Percentiles rank a stretch among this genome's conserved stretches.
phyloP scores from a whole-genome alignment of 768 basidiomycete species.

The Zangia roseola region DNA sequence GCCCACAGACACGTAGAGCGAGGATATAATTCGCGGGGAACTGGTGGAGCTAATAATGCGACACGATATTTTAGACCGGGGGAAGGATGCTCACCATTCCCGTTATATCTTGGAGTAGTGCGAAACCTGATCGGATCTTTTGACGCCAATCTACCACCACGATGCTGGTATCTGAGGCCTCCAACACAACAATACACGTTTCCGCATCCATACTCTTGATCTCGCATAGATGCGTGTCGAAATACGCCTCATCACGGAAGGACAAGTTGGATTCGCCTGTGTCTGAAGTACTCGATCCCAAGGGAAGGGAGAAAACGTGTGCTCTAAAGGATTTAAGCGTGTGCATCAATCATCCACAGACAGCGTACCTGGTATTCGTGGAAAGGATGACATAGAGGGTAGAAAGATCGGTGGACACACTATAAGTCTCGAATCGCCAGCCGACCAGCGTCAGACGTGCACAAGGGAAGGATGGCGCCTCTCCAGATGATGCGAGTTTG shows the following conservation, averaged over 20 bases:
- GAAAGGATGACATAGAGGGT: conserved; percentile 12
- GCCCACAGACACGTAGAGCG: conserved; percentile 43
- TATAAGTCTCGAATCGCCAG: conserved; percentile 3
- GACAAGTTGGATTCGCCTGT: neutral
- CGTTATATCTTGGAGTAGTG: conserved; percentile 21
- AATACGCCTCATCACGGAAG: conserved; percentile 3
- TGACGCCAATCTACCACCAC: conserved; percentile 39
- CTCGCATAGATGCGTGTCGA: conserved; percentile 3
- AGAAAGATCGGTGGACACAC: conserved; percentile 10
- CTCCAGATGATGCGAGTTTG: neutral
- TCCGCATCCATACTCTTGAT: conserved; percentile 34
- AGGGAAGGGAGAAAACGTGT: conserved; percentile 8
- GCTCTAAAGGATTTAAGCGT: neutral
- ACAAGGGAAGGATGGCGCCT: conserved; percentile 1
- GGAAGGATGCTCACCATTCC: conserved; percentile 27
- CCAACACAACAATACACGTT: conserved; percentile 30
- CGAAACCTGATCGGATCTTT: conserved; percentile 13
- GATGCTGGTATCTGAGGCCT: conserved; percentile 27
- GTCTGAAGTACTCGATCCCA: neutral
- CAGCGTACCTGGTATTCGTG: conserved; percentile 8
- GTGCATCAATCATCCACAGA: neutral
- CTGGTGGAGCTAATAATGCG: conserved; percentile 13
- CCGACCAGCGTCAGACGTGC: conserved; percentile 2
- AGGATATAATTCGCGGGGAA: conserved; percentile 33
- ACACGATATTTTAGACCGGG: neutral